Conservation (phyloP, 148 eudicot species). For the Rhododendron simsii region DNA sequence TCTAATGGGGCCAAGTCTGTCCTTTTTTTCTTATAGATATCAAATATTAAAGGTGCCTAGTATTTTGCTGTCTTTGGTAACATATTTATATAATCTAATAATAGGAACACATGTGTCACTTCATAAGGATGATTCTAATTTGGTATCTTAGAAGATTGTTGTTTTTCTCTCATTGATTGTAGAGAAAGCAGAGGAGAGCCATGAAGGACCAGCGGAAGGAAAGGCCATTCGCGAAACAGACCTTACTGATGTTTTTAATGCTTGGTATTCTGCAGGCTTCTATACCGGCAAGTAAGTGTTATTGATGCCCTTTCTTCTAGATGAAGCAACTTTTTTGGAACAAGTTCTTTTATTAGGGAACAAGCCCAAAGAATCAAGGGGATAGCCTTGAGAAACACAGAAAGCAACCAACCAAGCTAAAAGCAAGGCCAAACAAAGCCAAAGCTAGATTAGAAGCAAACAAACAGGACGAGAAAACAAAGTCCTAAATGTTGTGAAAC, state of each 20-base stretch:
- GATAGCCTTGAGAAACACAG: too few species aligned
- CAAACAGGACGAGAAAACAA: too few species aligned
- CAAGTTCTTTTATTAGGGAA: too few species aligned
- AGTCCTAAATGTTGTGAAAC: too few species aligned
- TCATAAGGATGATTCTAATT: not conserved
- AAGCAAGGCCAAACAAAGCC: too few species aligned
- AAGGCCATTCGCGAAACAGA: conserved; percentile 42
- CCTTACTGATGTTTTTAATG: conserved; percentile 61
- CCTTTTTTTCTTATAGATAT: not conserved
- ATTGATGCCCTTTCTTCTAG: not conserved
- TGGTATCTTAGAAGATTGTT: not conserved
- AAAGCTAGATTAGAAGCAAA: too few species aligned
- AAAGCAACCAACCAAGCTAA: too few species aligned
- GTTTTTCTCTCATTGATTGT: conserved; percentile 14
- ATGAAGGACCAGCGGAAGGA: conserved; percentile 16
- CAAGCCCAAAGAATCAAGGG: too few species aligned
- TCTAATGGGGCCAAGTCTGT: not conserved
- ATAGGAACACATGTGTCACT: not conserved
- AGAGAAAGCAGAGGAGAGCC: conserved; percentile 34
- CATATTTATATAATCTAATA: not conserved
- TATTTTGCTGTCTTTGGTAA: not conserved
- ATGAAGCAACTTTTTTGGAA: not conserved
- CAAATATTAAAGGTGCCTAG: not conserved
- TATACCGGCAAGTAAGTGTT: conserved; percentile 89
- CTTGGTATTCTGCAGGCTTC: conserved; percentile 91